Evolutionary conservation across 2,329 filamentous ascomycete genomes (phyloP).

Genomic region (Aspergillus sp.): DNA sequence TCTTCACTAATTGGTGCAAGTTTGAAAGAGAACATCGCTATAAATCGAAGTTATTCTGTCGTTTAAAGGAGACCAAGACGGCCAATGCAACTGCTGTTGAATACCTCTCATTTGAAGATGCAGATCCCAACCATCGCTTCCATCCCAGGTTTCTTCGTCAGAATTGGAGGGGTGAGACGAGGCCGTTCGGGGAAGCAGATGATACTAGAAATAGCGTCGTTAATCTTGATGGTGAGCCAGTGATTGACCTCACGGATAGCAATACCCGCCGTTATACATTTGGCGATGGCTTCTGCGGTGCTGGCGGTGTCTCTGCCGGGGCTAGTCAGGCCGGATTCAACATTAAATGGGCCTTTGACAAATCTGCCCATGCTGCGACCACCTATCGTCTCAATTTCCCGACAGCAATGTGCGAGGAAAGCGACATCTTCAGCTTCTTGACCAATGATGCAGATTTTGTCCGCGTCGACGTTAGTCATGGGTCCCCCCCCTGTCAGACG

Average conservation of each 20-base stretch:
- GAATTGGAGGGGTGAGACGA: constrained; percentile 28
- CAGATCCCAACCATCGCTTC: constrained; percentile 16
- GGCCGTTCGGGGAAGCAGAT: constrained; percentile 21
- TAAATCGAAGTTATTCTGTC: constrained; percentile 26
- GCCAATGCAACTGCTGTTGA: constrained; percentile 21
- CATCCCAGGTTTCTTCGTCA: constrained; percentile 17
- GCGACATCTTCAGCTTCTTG: constrained; percentile 42
- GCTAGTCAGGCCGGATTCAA: constrained; percentile 54
- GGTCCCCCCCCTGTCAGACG: constrained; percentile 71
- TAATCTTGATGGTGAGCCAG: constrained; percentile 2
- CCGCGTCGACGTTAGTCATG: constrained; percentile 62
- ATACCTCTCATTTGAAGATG: constrained; percentile 25
- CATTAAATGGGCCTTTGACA: constrained; percentile 59
- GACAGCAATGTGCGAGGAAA: constrained; percentile 23
- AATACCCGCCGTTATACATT: constrained; percentile 51
- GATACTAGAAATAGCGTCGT: not conserved
- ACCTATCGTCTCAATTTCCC: constrained; percentile 58
- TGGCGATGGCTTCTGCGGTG: constrained; percentile 67
- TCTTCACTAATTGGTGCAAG: constrained; percentile 48
- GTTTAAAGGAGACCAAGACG: constrained; percentile 22
- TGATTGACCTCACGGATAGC: constrained; percentile 17
- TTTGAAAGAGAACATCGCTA: constrained; percentile 22
- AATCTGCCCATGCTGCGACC: constrained; percentile 48
- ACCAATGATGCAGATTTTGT: constrained; percentile 25
- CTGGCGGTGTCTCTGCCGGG: constrained; percentile 63